A percentile compares a stretch with the other conserved stretches of the same genome.
These are phyloP conservation scores for Candida ovalis DNA, from an alignment of 805 yeast species.

Conservation along the genomic window DNA sequence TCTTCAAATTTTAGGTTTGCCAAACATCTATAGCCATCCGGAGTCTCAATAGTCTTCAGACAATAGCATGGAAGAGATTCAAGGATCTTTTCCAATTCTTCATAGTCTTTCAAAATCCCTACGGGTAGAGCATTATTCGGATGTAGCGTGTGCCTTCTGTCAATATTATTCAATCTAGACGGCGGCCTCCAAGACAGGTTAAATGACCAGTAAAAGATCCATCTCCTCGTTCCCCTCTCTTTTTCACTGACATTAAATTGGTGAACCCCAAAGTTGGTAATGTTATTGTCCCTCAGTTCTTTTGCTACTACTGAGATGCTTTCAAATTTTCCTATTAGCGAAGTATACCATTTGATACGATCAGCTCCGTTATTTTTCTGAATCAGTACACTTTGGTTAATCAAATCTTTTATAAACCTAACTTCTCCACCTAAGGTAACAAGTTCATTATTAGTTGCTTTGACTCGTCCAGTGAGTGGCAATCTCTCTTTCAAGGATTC, in stretches of 20 bases:
- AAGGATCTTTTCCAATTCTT: background rate
- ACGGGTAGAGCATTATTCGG: background rate
- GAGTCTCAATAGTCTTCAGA: background rate
- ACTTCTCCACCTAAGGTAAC: conserved; percentile 45
- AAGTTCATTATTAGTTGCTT: conserved; percentile 36
- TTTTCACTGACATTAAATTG: conserved; percentile 26
- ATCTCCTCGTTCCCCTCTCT: conserved; percentile 27
- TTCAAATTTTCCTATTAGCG: conserved; percentile 24
- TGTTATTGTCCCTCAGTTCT: conserved; percentile 2
- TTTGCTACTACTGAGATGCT: conserved; percentile 14
- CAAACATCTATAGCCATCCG: background rate
- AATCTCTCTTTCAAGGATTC: conserved; percentile 20
- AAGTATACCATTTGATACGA: conserved; percentile 36
- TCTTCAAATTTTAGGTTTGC: background rate
- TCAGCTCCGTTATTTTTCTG: background rate
- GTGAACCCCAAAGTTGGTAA: conserved; percentile 29
- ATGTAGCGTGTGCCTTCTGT: background rate
- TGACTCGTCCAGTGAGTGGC: conserved; percentile 16
- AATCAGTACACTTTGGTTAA: conserved; percentile 28
- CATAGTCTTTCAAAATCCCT: background rate
- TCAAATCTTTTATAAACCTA: conserved; percentile 34
- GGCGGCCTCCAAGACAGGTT: conserved; percentile 9
- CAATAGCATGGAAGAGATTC: background rate
- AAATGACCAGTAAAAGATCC: conserved; percentile 39
- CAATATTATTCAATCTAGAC: conserved; percentile 7